phyloP scores from a whole-genome alignment of 352 stramenopile genomes.

The Stramenopiles sp. region DNA sequence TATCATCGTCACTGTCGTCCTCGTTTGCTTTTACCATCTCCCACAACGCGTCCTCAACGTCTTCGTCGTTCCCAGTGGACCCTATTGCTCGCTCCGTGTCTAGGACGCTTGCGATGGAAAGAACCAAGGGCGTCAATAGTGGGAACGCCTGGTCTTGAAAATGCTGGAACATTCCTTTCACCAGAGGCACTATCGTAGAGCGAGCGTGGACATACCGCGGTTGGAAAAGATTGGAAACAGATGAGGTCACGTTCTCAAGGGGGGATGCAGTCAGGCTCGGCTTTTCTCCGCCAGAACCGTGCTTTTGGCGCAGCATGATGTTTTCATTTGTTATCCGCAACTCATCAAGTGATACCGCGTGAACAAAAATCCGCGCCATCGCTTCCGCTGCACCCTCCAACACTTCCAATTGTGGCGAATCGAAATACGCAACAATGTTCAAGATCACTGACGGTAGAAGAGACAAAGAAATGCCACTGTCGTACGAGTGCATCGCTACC shows the following conservation, averaged over 20 bases:
- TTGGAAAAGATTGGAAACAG: background rate
- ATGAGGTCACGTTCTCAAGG: background rate
- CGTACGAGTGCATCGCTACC: background rate
- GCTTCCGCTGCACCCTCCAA: background rate
- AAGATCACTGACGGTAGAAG: background rate
- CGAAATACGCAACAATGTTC: background rate
- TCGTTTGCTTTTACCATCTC: background rate
- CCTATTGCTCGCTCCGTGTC: background rate
- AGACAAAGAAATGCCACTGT: background rate
- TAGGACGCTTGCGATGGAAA: background rate
- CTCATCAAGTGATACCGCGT: background rate
- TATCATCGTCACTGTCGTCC: background rate
- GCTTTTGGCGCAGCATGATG: background rate
- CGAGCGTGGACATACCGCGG: background rate
- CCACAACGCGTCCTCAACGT: background rate
- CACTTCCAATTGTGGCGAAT: background rate
- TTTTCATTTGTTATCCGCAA: background rate
- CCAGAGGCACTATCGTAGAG: background rate
- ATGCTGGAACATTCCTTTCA: background rate
- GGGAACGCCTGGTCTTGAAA: background rate
- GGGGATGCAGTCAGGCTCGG: background rate
- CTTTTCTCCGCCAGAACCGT: background rate
- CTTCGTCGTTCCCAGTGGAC: background rate
- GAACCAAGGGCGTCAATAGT: background rate
- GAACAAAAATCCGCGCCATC: background rate